Base-by-base conservation (phyloP, 176 grass and related monocot genomes). In the Chloris gayana region DNA sequence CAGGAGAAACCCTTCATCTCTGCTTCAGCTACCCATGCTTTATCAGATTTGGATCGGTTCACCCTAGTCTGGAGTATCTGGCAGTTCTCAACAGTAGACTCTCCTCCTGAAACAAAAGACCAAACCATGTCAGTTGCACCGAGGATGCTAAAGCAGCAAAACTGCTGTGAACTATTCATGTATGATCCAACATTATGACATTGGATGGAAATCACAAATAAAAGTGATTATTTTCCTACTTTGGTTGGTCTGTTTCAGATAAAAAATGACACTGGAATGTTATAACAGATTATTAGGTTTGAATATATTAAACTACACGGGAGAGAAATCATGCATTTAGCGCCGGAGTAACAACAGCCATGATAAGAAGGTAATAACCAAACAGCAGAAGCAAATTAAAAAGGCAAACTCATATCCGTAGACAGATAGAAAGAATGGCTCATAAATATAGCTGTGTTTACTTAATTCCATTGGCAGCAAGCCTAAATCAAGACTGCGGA, bases 31-130 rank as follows among this genome's bases (percentile, higher is more conserved):
- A 98, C 78, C 92, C 87, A 92, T 63, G 89, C 42, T 82, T 98
- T 98, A 82, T 92, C 80, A 68, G 95, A 94, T 80, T 98, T 98
- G 22, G 83, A 91, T 21, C 95, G 69, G 44, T 98, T 98, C 11
- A 94, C 95, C 65, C 95, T 88, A 63, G 95, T 94, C 60, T 94
- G 95, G 22, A 98, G 95, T 67, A 98, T 92, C 60, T 98, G 95
- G 81, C 95, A 98, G 80, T 98, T 98, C 22, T 94, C 92, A 21
- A 89, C 85, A 67, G 80, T 94, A 18, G 95, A 92, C 39, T 94
- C 92, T 8, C 95, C 95, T 62, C 95, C 95, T 97, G 80, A 45
- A 81, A 78, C 11, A 51, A 84, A 73, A 18, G 29, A 75, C 19
- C 9, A 88, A 34, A 12, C 70, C 29, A 50, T 22, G 5, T 45